phyloP scores from a whole-genome alignment of 2,329 filamentous ascomycete species.

The Colletotrichum sp. region DNA sequence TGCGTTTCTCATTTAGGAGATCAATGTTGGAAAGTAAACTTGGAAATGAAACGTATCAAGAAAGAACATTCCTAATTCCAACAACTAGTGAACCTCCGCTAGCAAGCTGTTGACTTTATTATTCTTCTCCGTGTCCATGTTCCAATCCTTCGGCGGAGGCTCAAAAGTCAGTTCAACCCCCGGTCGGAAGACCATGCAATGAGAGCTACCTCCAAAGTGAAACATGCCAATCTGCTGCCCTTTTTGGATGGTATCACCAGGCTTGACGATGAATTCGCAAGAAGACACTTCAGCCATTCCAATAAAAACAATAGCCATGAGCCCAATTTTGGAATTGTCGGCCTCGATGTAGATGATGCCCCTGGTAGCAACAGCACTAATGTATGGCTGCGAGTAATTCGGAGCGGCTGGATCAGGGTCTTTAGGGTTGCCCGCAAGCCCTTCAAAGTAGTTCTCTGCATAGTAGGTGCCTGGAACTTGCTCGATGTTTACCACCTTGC shows the following conservation, averaged over 20 bases:
- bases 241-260: not conserved
- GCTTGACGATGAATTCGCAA: not conserved
- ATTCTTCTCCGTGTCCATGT: not conserved
- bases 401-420: not conserved
- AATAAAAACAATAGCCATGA: not conserved
- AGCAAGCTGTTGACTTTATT: not conserved
- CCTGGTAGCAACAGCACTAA: not conserved
- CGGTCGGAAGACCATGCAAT: not conserved
- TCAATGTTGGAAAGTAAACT: fast-evolving
- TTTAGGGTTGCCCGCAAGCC: not conserved
- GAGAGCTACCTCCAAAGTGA: not conserved
- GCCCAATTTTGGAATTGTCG: not conserved
- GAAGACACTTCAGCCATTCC: not conserved
- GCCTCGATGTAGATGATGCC: not conserved
- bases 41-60: fast-evolving
- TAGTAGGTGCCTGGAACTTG: too few species aligned
- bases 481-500: too few species aligned
- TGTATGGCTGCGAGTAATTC: not conserved
- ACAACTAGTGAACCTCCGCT: not conserved
- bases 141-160: not conserved
- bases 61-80: fast-evolving
- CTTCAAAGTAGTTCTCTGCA: too few species aligned
- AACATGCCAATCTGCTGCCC: not conserved
- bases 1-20: not conserved
- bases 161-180: not conserved